Evolutionary conservation across 164 flowering plant species (phyloP).

Genomic region (Houttuynia cordata): DNA sequence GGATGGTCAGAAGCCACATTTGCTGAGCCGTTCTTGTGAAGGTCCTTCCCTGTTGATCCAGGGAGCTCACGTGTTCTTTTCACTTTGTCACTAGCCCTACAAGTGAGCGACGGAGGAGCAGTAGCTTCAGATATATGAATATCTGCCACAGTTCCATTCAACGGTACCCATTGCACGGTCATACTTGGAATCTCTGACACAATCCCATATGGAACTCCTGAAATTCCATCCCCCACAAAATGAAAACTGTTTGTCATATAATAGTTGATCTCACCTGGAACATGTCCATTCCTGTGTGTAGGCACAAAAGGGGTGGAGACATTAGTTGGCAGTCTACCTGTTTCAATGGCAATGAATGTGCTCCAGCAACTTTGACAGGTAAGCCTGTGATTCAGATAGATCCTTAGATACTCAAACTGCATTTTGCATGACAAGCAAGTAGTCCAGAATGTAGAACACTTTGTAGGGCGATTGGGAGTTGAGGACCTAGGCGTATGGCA

Average conservation of each 20-base stretch:
- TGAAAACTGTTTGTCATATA: not conserved
- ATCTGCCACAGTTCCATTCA: constrained; percentile 17
- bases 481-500: constrained; percentile 24
- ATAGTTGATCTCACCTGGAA: not conserved
- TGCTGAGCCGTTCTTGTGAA: constrained; percentile 24
- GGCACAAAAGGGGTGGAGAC: constrained; percentile 18
- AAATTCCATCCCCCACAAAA: constrained; percentile 2
- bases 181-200: not conserved
- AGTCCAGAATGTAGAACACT: constrained; percentile 56
- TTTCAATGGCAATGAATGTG: constrained; percentile 53
- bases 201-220: constrained; percentile 1
- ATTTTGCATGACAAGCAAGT: constrained; percentile 52
- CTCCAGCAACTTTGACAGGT: constrained; percentile 49
- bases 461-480: constrained; percentile 5
- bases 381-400: constrained; percentile 50
- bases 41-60: constrained; percentile 38
- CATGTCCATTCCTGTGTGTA: constrained; percentile 1
- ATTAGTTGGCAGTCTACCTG: constrained; percentile 28
- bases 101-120: constrained; percentile 41
- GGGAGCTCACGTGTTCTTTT: constrained; percentile 44
- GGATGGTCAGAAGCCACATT: not conserved
- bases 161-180: constrained; percentile 28
- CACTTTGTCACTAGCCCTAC: constrained; percentile 39
- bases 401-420: constrained; percentile 57
- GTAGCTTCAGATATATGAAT: constrained; percentile 28